Evolutionary conservation across 306 rosid genomes (phyloP).

Genomic region (Phaseolus lunatus): DNA sequence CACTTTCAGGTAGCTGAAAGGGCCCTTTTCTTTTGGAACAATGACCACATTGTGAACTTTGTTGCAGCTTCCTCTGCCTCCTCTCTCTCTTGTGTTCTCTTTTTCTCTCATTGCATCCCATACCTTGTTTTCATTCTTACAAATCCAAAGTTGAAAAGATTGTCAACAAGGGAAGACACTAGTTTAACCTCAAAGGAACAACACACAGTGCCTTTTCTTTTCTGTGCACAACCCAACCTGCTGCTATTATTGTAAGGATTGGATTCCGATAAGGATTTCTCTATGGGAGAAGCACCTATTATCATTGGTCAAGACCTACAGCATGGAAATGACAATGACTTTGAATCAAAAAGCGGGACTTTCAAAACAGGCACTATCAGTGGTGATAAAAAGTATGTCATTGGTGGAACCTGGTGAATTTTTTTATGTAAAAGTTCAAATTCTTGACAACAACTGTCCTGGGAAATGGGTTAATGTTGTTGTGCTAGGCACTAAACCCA

Average conservation of each 20-base stretch:
- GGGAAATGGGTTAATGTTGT: conserved; percentile 67
- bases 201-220: conserved; percentile 36
- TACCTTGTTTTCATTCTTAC: conserved; percentile 7
- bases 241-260: conserved; percentile 49
- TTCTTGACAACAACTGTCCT: conserved; percentile 63
- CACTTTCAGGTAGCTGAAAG: conserved; percentile 91
- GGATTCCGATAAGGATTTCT: conserved; percentile 47
- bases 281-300: conserved; percentile 90
- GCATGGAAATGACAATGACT: conserved; percentile 56
- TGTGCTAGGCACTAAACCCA: conserved; percentile 68
- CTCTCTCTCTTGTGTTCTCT: background rate
- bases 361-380: conserved; percentile 52
- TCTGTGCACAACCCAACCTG: conserved; percentile 3
- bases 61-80: conserved; percentile 55
- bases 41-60: too few relatives aligned
- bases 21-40: conserved; percentile 15
- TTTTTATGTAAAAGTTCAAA: conserved; percentile 71
- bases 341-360: conserved; percentile 62
- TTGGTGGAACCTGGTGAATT: conserved; percentile 82
- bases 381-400: conserved; percentile 80
- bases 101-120: conserved; percentile 21
- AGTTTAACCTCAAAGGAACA: conserved; percentile 11
- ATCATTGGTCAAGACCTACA: conserved; percentile 67
- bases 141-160: conserved; percentile 23
- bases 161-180: conserved; percentile 31